Base-by-base conservation (phyloP, 441 rosid genomes). In the Arabidopsis hybrid region DNA sequence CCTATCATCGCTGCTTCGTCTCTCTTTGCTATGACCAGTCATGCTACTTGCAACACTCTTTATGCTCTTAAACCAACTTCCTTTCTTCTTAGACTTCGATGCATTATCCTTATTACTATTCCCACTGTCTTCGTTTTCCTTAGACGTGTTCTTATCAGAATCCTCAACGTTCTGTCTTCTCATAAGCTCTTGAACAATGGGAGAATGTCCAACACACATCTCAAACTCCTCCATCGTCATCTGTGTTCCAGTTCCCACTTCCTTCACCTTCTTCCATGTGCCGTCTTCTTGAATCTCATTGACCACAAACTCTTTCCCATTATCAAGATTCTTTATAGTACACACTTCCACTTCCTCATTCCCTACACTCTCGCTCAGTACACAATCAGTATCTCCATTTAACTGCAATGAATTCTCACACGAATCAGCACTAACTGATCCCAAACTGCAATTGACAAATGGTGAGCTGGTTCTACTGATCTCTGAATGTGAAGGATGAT, bases 221-320 rank as follows among this genome's bases (percentile, higher is more conserved):
- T 93, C 95, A 65, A 95, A 93, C 85, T 95, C 99, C 81, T 95
- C 99, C 79, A 91, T 84, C 0, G 98, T 93, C 91, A 91, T 84
- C 72, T 90, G 95, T 68, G 91, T 85, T 29, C 89, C 97, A 0
- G 98, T 96, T 39, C 89, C 98, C 4, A 95, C 92, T 88, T 93
- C 98, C 80, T 90, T 86, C 14, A 95, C 84, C 79, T 90, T 88
- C 58, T 95, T 86, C 87, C 90, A 91, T 55, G 72, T 84, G 73
- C 97, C 99, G 73, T 91, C 99, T 80, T 92, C 92, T 79, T 84
- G 83, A 70, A 91, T 67, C 87, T 93, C 98, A 59, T 95, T 91
- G 49, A 93, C 93, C 70, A 95, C 95, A 83, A 95, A 93, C 81
- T 90, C 87, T 67, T 87, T 82, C 56, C 98, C 99, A 59, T 88